A percentile compares a stretch with the other conserved stretches of the same genome.
Conservation (phyloP, 768 basidiomycete species). For the Termitomyces eurrhizus region DNA sequence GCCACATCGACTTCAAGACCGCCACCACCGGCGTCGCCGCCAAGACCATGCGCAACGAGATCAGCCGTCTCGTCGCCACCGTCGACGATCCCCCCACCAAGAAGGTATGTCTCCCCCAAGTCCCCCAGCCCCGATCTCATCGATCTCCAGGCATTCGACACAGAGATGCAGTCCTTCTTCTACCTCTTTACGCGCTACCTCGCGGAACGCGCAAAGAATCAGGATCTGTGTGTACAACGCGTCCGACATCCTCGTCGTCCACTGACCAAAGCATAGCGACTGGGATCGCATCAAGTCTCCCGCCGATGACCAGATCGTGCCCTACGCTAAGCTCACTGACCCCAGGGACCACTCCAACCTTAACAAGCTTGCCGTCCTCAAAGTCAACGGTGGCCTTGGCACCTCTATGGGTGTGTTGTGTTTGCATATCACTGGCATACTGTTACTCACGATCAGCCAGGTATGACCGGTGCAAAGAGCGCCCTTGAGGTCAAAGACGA, state of each 20-base stretch:
- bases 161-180: slow-evolving; percentile 96
- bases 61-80: slow-evolving; percentile 86
- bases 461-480: slow-evolving; percentile 85
- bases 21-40: slow-evolving; percentile 91
- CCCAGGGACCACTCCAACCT: slow-evolving; percentile 60
- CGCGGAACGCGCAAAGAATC: slow-evolving; percentile 78
- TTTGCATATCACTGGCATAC: not conserved
- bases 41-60: slow-evolving; percentile 98
- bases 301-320: slow-evolving; percentile 78
- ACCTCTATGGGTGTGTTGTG: slow-evolving; percentile 73
- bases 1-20: slow-evolving; percentile 96
- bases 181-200: slow-evolving; percentile 95
- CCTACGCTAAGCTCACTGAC: slow-evolving; percentile 69
- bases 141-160: slow-evolving; percentile 71
- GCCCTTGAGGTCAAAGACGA: slow-evolving; percentile 96
- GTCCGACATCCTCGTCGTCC: slow-evolving; percentile 2
- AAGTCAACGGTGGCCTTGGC: slow-evolving; percentile 92
- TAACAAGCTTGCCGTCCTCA: slow-evolving; percentile 92
- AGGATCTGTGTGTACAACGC: slow-evolving; percentile 67
- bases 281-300: slow-evolving; percentile 92
- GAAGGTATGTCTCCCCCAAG: slow-evolving; percentile 50
- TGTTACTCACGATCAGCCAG: slow-evolving; percentile 28
- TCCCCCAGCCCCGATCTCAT: slow-evolving; percentile 12
- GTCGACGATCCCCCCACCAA: slow-evolving; percentile 77
- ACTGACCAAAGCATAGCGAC: slow-evolving; percentile 43